Percentiles rank a stretch among this genome's conserved stretches.
Conservation (phyloP, 495 filamentous ascomycete genomes). For the Podospora anserina region DNA sequence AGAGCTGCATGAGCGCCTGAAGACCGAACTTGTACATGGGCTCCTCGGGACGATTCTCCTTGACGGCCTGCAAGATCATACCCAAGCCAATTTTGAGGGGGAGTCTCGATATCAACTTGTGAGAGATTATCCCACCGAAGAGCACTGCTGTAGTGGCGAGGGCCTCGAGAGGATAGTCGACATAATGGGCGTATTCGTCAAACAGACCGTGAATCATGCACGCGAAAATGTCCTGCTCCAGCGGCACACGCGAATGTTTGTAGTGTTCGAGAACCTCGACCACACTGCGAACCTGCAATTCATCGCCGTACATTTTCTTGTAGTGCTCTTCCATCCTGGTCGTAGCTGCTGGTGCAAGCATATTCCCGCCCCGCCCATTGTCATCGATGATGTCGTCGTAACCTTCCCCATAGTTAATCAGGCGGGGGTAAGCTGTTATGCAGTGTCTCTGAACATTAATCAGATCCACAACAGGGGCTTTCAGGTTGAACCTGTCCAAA, state of each 20-base stretch:
- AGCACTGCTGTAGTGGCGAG: conserved; percentile 92
- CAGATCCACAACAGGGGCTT: conserved; percentile 46
- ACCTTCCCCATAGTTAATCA: conserved; percentile 94
- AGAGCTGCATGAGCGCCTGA: conserved; percentile 89
- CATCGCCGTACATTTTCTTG: conserved; percentile 90
- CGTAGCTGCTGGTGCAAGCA: conserved; percentile 71
- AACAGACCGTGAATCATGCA: conserved; percentile 99
- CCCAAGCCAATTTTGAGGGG: conserved; percentile 86
- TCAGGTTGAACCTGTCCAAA: conserved; percentile 60
- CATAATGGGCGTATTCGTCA: conserved; percentile 94
- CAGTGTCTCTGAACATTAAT: conserved; percentile 73
- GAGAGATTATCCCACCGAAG: conserved; percentile 94
- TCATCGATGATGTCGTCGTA: conserved; percentile 84
- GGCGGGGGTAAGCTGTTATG: conserved; percentile 87
- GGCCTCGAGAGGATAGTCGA: conserved; percentile 89
- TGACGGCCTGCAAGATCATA: conserved; percentile 94
- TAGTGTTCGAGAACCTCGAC: conserved; percentile 76
- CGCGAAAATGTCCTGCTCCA: conserved; percentile 89
- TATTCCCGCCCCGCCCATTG: conserved; percentile 75
- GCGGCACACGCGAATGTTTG: conserved; percentile 77
- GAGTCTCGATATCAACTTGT: conserved; percentile 81
- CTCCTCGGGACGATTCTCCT: conserved; percentile 72
- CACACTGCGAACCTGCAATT: conserved; percentile 75
- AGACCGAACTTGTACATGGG: conserved; percentile 98
- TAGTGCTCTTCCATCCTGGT: conserved; percentile 94